Percentiles rank a stretch among this genome's conserved stretches.
Evolutionary conservation across 805 yeast genomes (phyloP).

Genomic region (Priceomyces fermenticarens): DNA sequence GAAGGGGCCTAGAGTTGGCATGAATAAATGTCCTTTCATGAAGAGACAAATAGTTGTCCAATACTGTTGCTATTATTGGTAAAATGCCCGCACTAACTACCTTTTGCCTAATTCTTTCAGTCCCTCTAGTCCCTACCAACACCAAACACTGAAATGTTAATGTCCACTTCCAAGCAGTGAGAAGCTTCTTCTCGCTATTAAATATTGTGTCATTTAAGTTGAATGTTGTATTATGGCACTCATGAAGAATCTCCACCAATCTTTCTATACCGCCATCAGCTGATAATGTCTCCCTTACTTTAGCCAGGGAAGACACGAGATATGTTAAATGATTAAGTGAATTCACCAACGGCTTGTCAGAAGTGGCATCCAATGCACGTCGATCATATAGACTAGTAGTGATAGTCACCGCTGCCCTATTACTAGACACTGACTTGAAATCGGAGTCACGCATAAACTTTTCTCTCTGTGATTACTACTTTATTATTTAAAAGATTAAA

Average conservation of each 20-base stretch:
- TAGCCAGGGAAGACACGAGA: constrained; percentile 78
- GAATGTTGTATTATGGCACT: constrained; percentile 52
- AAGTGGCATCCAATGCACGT: constrained; percentile 86
- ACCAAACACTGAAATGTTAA: constrained; percentile 90
- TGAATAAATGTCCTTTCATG: constrained; percentile 38
- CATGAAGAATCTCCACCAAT: constrained; percentile 78
- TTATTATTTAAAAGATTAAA: too few species aligned
- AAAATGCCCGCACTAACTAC: constrained; percentile 90
- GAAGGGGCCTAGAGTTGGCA: constrained; percentile 19
- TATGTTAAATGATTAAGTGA: constrained; percentile 88
- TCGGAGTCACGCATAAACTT: constrained; percentile 81
- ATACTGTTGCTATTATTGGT: constrained; percentile 85
- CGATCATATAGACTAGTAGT: constrained; percentile 88
- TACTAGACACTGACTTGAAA: constrained; percentile 71
- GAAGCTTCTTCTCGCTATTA: constrained; percentile 42
- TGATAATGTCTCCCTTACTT: constrained; percentile 86
- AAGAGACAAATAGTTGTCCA: constrained; percentile 72
- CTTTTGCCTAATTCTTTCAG: constrained; percentile 78
- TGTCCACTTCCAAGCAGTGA: constrained; percentile 97
- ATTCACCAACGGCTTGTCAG: constrained; percentile 86
- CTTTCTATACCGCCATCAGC: constrained; percentile 91
- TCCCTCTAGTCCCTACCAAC: constrained; percentile 88
- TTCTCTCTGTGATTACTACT: background rate
- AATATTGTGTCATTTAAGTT: constrained; percentile 27
- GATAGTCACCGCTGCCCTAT: constrained; percentile 89